phyloP scores from a whole-genome alignment of 164 flowering plant species.

The Nelumbo lutea region DNA sequence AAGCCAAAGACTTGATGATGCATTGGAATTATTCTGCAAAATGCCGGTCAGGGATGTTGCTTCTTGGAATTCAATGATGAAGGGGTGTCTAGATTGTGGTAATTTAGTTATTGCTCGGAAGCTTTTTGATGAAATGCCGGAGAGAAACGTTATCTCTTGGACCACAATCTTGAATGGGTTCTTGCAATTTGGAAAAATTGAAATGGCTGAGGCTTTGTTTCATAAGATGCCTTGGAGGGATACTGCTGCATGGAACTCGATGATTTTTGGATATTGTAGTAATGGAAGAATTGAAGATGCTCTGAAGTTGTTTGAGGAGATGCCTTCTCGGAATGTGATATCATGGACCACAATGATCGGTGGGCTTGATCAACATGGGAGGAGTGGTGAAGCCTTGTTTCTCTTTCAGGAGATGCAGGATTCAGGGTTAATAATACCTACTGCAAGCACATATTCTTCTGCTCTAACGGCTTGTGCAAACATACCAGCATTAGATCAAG shows the following conservation, averaged over 20 bases:
- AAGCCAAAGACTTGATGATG: slow-evolving; percentile 2
- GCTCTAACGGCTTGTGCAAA: slow-evolving; percentile 15
- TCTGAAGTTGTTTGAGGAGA: slow-evolving; percentile 2
- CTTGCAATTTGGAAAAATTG: slow-evolving; percentile 4
- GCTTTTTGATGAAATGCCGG: slow-evolving; percentile 17
- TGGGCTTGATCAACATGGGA: slow-evolving; percentile 11
- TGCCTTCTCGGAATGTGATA: slow-evolving; percentile 15
- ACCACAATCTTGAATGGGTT: slow-evolving; percentile 13
- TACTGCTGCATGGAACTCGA: slow-evolving; percentile 20
- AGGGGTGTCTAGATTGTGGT: slow-evolving; percentile 12
- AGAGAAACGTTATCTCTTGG: slow-evolving; percentile 19
- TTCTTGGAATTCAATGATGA: slow-evolving; percentile 18
- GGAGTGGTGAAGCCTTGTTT: slow-evolving; percentile 7
- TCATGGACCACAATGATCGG: slow-evolving; percentile 19
- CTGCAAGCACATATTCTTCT: slow-evolving; percentile 15
- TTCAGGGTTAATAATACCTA: slow-evolving; percentile 6
- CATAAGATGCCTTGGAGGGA: slow-evolving; percentile 12
- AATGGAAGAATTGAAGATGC: slow-evolving; percentile 22
- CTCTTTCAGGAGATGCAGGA: slow-evolving; percentile 13
- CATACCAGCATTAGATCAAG: slow-evolving; percentile 3
- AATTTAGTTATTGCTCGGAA: slow-evolving; percentile 11
- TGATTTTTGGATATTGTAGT: slow-evolving; percentile 14
- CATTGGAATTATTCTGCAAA: slow-evolving; percentile 6
- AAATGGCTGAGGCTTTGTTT: slow-evolving; percentile 12
- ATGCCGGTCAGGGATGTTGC: slow-evolving; percentile 16